Conservation (phyloP, 441 rosid species). For the Codiaeum variegatum region DNA sequence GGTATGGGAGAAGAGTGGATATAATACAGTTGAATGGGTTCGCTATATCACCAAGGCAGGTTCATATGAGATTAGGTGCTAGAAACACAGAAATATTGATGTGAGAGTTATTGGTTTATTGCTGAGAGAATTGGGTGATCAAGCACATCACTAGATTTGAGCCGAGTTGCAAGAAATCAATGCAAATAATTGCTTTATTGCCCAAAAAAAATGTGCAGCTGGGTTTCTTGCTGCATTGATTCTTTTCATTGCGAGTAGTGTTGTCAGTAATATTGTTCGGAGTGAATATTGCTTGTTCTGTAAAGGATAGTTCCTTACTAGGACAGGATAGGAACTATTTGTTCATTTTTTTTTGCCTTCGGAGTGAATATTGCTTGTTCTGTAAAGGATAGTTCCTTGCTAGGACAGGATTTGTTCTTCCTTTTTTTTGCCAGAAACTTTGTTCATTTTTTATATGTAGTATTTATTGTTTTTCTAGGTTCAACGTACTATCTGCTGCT, state of each 20-base stretch:
- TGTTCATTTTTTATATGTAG: background rate
- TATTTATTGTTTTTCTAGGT: background rate
- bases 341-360: background rate
- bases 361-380: conserved; percentile 13
- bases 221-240: conserved; percentile 15
- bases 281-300: conserved; percentile 15
- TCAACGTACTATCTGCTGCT: background rate
- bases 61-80: conserved; percentile 96
- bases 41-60: conserved; percentile 97
- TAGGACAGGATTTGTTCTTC: background rate
- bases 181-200: background rate
- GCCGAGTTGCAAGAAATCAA: conserved; percentile 15
- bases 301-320: conserved; percentile 13
- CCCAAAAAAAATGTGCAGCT: conserved; percentile 22
- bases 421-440: too few species aligned
- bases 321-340: background rate
- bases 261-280: conserved; percentile 23
- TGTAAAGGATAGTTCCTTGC: conserved; percentile 15
- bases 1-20: conserved; percentile 99
- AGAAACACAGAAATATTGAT: conserved; percentile 22
- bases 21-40: conserved; percentile 98
- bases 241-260: conserved; percentile 6
- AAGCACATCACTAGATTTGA: conserved; percentile 8
- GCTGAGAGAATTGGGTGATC: background rate
- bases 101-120: background rate